Base-by-base conservation (phyloP, 306 rosid genomes). In the Inga oerstediana region DNA sequence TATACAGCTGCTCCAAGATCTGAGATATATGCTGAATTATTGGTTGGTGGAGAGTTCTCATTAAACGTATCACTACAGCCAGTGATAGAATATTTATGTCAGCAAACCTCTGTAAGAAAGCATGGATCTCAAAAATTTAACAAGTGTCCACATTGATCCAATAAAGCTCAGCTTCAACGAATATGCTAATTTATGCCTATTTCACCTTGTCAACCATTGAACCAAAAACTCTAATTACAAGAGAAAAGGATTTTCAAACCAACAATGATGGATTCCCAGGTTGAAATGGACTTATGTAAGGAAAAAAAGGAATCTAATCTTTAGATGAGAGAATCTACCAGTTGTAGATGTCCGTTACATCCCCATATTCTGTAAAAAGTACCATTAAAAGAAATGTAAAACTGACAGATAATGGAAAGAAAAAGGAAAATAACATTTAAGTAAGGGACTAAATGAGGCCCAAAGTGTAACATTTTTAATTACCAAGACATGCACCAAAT, bases 31-130 rank as follows among this genome's bases (percentile, higher is more conserved):
- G 68, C 81, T 7, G 98, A 83, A 85, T 95, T 92, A 84, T 80
- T 90, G 62, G 97, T 89, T 72, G 99, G 99, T 43, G 99, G 98
- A 77, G 92, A 64, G 82, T 95, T 95, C 83, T 95, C 99, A n/a
- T 95, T 95, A 87, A 95, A 95, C 37, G 99, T 93, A 85, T 95
- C 99, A 73, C 99, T 95, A 88, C 91, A 89, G 84, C 66, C 41
- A 85, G 76, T 32, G 77, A 48, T 76, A 72, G 56, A 78, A 41
- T 5, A 56, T n/a, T 59, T 20, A 81, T 10, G 75, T 88, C 65
- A 84, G 80, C 44, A 78, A 77, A 10, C 74, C 44, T 45, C 20
- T 30, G 82, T 20, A 72, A 78, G 84, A 52, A 84, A 83, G 32
- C 54, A 77, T 46, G 51, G 34, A 74, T 46, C 78, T 76, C 35